Percentiles rank a stretch among this genome's conserved stretches.
Evolutionary conservation across 23 red algal species (phyloP).

Genomic region (Gracilariopsis chorda): DNA sequence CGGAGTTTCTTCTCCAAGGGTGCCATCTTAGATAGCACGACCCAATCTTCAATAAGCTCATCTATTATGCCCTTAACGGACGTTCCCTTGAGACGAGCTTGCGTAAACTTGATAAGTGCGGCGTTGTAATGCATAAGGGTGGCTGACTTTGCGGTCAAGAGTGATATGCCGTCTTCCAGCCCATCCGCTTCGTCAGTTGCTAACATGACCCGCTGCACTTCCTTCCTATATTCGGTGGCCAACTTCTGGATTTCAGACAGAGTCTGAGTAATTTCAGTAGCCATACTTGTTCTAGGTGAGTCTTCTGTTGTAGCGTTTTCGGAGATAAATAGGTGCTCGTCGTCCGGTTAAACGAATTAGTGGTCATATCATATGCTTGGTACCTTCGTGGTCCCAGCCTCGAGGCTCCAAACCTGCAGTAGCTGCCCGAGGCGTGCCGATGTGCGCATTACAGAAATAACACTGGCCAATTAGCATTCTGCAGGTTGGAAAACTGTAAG

Average conservation of each 20-base stretch:
- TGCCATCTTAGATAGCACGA: conserved; percentile 5
- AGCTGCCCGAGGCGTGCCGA: too few relatives aligned
- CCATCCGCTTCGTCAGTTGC: not conserved
- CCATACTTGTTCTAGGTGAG: too few relatives aligned
- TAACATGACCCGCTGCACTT: not conserved
- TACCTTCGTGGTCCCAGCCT: too few relatives aligned
- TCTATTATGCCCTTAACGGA: not conserved
- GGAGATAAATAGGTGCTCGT: too few relatives aligned
- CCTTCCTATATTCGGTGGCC: not conserved
- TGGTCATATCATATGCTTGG: too few relatives aligned
- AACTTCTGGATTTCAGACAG: not conserved
- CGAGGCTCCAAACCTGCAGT: too few relatives aligned
- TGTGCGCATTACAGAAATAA: too few relatives aligned
- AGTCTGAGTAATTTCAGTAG: too few relatives aligned
- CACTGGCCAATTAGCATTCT: too few relatives aligned
- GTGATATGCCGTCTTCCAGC: conserved; percentile 17
- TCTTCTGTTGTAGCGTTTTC: too few relatives aligned
- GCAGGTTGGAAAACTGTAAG: too few relatives aligned
- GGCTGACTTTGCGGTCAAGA: conserved; percentile 33
- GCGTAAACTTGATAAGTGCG: not conserved
- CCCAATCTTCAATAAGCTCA: conserved; percentile 36
- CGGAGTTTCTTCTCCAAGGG: conserved; percentile 37
- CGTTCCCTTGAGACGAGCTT: not conserved
- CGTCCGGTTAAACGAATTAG: too few relatives aligned
- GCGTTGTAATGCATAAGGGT: conserved; percentile 55